Percentiles rank a stretch among this genome's conserved stretches.
phyloP scores from a whole-genome alignment of 306 rosid species.

The Quercus ilex region DNA sequence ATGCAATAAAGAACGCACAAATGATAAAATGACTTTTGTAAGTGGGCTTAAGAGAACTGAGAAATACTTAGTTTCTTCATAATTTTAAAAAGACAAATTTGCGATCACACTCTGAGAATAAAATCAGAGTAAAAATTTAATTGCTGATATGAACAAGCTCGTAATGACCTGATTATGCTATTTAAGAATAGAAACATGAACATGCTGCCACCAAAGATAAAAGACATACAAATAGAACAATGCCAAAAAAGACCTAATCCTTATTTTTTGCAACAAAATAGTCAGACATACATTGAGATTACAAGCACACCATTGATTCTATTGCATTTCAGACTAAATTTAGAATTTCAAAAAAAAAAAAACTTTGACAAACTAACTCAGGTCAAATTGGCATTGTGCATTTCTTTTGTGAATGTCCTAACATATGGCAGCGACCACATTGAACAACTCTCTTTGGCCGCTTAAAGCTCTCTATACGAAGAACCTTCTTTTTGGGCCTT shows the following conservation, averaged over 20 bases:
- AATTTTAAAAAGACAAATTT: background rate
- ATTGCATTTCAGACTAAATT: constrained; percentile 22
- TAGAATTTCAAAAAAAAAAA: background rate
- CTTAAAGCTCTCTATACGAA: constrained; percentile 82
- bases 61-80: background rate
- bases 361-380: constrained; percentile 37
- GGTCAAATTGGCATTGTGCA: constrained; percentile 75
- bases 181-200: background rate
- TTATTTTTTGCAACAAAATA: constrained; percentile 37
- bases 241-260: constrained; percentile 31
- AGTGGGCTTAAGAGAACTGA: background rate
- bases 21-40: background rate
- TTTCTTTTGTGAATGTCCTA: constrained; percentile 98
- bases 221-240: constrained; percentile 8
- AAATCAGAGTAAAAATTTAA: too few species aligned
- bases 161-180: background rate
- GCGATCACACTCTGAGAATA: too few species aligned
- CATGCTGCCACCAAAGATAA: constrained; percentile 16
- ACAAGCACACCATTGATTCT: constrained; percentile 53
- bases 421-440: constrained; percentile 97
- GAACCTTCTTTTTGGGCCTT: constrained; percentile 94
- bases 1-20: background rate
- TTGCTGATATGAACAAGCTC: background rate
- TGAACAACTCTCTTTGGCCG: constrained; percentile 96
- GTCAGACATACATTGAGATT: constrained; percentile 49